These are phyloP conservation scores for Colletotrichum sp. DNA, from an alignment of 2,329 filamentous ascomycete species.

Conservation along the genomic window DNA sequence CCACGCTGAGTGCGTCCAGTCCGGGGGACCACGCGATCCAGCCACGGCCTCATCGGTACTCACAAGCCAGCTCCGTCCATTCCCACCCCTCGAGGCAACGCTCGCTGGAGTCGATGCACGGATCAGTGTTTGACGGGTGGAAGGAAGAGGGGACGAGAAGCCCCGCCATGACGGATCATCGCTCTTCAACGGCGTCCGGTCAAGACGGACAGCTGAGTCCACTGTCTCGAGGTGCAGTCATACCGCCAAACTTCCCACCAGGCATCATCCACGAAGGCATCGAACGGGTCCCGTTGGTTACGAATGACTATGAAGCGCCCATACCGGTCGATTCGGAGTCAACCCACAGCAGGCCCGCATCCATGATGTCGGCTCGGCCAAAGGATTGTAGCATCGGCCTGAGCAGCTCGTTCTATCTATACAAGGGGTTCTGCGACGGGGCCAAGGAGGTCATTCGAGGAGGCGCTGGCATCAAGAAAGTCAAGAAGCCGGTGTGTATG, in stretches of 20 bases:
- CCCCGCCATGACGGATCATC: constrained; percentile 22
- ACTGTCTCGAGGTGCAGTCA: neutral
- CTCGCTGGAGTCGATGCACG: constrained; percentile 40
- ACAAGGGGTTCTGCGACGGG: constrained; percentile 61
- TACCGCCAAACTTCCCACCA: constrained; percentile 11
- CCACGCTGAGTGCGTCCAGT: neutral
- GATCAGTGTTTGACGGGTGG: constrained; percentile 37
- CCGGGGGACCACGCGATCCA: constrained; percentile 2
- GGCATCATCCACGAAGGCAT: constrained; percentile 16
- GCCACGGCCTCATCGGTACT: neutral
- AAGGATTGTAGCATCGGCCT: constrained; percentile 47
- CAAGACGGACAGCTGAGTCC: constrained; percentile 7
- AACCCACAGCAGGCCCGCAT: constrained; percentile 9
- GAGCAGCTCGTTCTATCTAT: constrained; percentile 54
- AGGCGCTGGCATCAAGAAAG: constrained; percentile 53
- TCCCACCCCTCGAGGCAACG: constrained; percentile 30
- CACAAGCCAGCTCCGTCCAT: constrained; percentile 15
- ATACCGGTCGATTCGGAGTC: constrained; percentile 39
- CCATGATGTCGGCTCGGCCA: constrained; percentile 21
- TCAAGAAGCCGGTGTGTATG: constrained; percentile 50
- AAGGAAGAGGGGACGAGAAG: constrained; percentile 29
- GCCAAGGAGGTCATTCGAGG: constrained; percentile 55
- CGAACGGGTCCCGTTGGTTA: neutral
- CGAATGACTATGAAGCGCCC: constrained; percentile 33
- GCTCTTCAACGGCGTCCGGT: constrained; percentile 20